Base-by-base conservation (phyloP, 106 monocot genomes). In the Gastrodia elata region DNA sequence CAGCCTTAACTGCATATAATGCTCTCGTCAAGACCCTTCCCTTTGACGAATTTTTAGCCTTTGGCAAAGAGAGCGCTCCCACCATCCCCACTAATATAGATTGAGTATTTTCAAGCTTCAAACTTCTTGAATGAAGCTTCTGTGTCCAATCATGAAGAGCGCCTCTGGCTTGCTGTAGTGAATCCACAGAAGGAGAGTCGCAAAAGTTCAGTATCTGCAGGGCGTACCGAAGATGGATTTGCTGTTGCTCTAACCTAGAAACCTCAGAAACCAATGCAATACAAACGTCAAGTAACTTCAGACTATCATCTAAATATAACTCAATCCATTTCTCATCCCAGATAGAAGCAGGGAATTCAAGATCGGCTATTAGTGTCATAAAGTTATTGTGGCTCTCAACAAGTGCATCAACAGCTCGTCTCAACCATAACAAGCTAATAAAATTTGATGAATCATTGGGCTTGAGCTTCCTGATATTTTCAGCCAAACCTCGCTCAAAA, bases 11-110 rank as follows among this genome's bases (percentile, higher is more conserved):
- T 33, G 84, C 95, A 72, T 91, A 82, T 39, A 96, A 76, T 4
- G 87, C 95, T 44, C 76, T 75, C 77, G 82, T 82, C 20, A 96
- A 75, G 7, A 87, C 85, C 48, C 81, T 89, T 32, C 87, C 92
- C 77, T 96, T 92, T 9, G 81, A 73, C 0, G 89, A 87, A 37
- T 80, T 79, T 68, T 82, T 92, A 52, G 69, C 80, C 70, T 96
- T 89, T 43, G 79, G 26, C 18, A 75, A 44, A 71, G 38, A 43
- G 48, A 91, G 78, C 49, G 83, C 82, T 26, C 39, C 65, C 8
- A 73, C 52, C 64, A 96, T 82, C 5, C 37, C 65, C 61, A 75
- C 74, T 55, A 92, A 73, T 43, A 80, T 79, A 2, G 25, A 6
- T 5, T 44, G 37, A 57, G 83, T 80, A 30, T 72, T 79, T 32